These are phyloP conservation scores for Mimosa pudica DNA, from an alignment of 306 rosid genomes.

Conservation along the genomic window DNA sequence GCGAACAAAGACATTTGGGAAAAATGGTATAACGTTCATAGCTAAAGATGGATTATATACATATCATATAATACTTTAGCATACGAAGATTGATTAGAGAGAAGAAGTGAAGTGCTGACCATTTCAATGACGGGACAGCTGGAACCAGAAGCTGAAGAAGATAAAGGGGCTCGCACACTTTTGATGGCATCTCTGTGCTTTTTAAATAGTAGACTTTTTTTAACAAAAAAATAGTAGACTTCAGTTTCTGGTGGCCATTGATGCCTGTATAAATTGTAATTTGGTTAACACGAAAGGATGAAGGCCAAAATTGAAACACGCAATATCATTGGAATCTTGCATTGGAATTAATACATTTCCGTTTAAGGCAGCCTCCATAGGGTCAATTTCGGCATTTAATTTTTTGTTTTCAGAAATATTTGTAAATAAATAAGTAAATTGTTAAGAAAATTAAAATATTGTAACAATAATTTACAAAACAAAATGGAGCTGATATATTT, in stretches of 20 bases:
- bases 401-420: no score
- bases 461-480: no score
- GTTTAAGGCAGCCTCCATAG: no score
- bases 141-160: conserved; percentile 62
- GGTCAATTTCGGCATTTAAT: no score
- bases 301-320: background rate
- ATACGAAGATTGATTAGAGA: conserved; percentile 61
- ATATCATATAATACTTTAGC: conserved; percentile 4
- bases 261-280: conserved; percentile 14
- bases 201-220: conserved; percentile 26
- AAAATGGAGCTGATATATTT: no score
- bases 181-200: conserved; percentile 75
- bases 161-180: conserved; percentile 71
- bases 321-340: background rate
- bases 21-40: no score
- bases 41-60: background rate
- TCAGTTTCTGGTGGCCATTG: conserved; percentile 81
- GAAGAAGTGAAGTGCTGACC: conserved; percentile 63
- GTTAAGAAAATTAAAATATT: no score
- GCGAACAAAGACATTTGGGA: background rate
- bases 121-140: conserved; percentile 74
- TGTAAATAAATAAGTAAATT: no score
- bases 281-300: background rate
- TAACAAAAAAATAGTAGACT: conserved; percentile 20
- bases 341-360: background rate